Percentiles rank a stretch among this genome's conserved stretches.
phyloP scores from a whole-genome alignment of 768 basidiomycete genomes.

The Leccinum olivaceopallidum region DNA sequence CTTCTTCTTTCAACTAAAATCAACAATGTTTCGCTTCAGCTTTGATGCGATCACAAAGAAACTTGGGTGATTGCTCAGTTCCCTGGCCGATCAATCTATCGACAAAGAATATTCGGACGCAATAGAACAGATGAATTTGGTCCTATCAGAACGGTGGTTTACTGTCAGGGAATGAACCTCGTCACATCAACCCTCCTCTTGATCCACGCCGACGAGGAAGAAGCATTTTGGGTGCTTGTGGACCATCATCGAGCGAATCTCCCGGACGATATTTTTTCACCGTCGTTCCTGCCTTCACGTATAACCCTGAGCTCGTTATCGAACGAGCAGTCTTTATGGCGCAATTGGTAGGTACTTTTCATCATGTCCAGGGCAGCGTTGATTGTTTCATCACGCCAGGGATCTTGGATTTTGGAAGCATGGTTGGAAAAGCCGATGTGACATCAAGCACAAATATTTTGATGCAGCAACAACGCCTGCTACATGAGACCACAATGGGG shows the following conservation, averaged over 20 bases:
- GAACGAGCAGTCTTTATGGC: conserved; percentile 53
- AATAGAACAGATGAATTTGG: conserved; percentile 61
- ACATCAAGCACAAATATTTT: conserved; percentile 74
- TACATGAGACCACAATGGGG: conserved; percentile 34
- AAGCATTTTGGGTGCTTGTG: no score
- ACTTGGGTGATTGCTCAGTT: conserved; percentile 45
- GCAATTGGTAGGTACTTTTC: conserved; percentile 53
- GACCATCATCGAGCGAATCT: no score
- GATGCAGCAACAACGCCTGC: conserved; percentile 52
- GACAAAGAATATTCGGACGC: conserved; percentile 27
- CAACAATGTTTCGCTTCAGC: conserved; percentile 34
- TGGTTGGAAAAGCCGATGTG: conserved; percentile 72
- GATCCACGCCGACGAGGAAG: no score
- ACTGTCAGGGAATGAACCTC: no score
- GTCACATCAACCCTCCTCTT: no score
- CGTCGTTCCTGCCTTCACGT: no score
- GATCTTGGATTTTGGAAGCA: conserved; percentile 88
- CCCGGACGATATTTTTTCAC: no score
- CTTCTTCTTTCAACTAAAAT: neutral
- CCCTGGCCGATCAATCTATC: conserved; percentile 25
- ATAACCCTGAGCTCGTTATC: conserved; percentile 16
- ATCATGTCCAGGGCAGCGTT: neutral
- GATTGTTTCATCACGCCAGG: conserved; percentile 46
- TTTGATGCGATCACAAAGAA: conserved; percentile 32
- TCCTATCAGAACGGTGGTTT: conserved; percentile 41